A percentile compares a stretch with the other conserved stretches of the same genome.
These are phyloP conservation scores for Setaria viridis DNA, from an alignment of 202 grass and related monocot genomes.

Conservation along the genomic window DNA sequence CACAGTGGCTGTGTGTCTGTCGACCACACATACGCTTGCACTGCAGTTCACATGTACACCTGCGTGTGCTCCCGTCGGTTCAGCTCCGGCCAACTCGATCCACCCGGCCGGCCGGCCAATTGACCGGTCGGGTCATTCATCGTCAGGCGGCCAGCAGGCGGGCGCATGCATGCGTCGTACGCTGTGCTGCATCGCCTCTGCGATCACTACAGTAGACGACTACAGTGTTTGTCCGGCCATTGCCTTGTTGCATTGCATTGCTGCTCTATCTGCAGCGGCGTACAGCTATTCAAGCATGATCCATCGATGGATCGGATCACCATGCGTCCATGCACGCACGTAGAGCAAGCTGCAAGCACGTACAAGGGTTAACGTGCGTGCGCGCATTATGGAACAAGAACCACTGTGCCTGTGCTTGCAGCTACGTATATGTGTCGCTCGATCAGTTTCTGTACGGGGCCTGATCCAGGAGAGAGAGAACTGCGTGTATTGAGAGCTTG, in stretches of 20 bases:
- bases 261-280: too few species aligned
- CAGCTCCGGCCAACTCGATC: neutral
- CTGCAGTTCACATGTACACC: too few species aligned
- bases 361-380: neutral
- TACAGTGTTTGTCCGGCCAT: neutral
- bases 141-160: neutral
- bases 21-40: too few species aligned
- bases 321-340: neutral
- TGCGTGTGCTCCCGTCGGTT: neutral
- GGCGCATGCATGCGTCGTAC: conserved; percentile 5
- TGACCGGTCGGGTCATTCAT: neutral
- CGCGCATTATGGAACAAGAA: too few species aligned
- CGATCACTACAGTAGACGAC: neutral
- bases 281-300: neutral
- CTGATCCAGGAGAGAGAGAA: neutral
- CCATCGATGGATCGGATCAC: neutral
- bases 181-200: neutral
- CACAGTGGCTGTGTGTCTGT: too few species aligned
- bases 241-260: too few species aligned
- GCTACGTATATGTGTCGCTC: conserved; percentile 14
- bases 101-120: neutral
- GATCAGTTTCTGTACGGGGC: neutral
- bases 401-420: neutral
- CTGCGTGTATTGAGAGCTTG: too few species aligned
- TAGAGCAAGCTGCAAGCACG: neutral